Conservation (phyloP, 192 early-diverging fungal species). For the Coemansia sp. region DNA sequence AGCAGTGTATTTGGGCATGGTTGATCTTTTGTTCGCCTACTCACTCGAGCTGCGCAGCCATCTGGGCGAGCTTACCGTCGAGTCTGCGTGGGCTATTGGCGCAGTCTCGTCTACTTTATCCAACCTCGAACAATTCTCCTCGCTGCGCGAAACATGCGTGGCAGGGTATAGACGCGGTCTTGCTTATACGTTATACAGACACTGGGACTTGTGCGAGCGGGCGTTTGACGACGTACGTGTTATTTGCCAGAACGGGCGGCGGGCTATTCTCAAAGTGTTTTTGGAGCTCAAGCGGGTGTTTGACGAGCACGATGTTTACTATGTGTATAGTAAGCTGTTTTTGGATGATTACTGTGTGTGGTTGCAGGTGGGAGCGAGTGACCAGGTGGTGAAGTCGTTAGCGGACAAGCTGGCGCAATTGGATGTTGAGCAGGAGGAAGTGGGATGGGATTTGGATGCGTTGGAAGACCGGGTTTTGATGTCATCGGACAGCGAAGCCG, state of each 20-base stretch:
- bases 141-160: conserved; percentile 61
- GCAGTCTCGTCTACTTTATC: conserved; percentile 78
- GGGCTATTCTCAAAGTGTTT: conserved; percentile 75
- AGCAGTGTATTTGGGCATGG: conserved; percentile 76
- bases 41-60: conserved; percentile 83
- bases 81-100: conserved; percentile 88
- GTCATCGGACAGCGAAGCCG: conserved; percentile 45
- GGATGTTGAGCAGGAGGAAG: conserved; percentile 64
- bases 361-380: conserved; percentile 76
- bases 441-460: conserved; percentile 79
- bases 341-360: conserved; percentile 97
- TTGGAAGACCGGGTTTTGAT: conserved; percentile 71
- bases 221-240: conserved; percentile 80
- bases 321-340: conserved; percentile 83
- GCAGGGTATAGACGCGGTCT: conserved; percentile 77
- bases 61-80: conserved; percentile 81
- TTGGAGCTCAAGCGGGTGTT: conserved; percentile 77
- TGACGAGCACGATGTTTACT: conserved; percentile 84
- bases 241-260: conserved; percentile 79
- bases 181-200: conserved; percentile 84
- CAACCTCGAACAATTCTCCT: conserved; percentile 68
- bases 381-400: conserved; percentile 70
- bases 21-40: conserved; percentile 92
- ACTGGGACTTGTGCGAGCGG: conserved; percentile 71
- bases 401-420: conserved; percentile 78